Conservation (phyloP, 768 basidiomycete species). For the Punctularia strigosozonata region DNA sequence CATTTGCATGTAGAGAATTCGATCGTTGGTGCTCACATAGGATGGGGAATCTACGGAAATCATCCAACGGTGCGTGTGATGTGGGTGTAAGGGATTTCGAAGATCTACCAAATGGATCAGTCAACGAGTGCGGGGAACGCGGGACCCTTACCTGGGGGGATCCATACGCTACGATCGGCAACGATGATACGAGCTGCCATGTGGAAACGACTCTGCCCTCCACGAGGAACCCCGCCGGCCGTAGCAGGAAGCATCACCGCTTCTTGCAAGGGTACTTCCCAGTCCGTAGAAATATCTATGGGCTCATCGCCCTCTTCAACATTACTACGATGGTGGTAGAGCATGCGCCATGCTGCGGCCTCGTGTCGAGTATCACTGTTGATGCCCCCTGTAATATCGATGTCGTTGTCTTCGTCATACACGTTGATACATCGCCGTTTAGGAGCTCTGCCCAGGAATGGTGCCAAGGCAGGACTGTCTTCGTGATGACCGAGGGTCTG, state of each 20-base stretch:
- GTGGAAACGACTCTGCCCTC: constrained; percentile 36
- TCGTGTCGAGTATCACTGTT: neutral
- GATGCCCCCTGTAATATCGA: constrained; percentile 20
- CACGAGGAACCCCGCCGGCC: constrained; percentile 10
- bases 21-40: constrained; percentile 23
- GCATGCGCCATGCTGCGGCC: constrained; percentile 23
- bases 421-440: constrained; percentile 30
- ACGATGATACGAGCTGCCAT: constrained; percentile 30
- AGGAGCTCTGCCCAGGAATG: constrained; percentile 33
- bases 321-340: constrained; percentile 26
- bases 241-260: neutral
- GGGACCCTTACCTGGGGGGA: constrained; percentile 24
- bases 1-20: neutral
- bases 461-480: constrained; percentile 39
- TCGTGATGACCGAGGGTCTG: constrained; percentile 36
- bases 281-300: no score
- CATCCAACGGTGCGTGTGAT: constrained; percentile 36
- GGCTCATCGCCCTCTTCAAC: constrained; percentile 31
- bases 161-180: constrained; percentile 31
- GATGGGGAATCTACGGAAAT: constrained; percentile 31
- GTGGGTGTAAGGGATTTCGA: constrained; percentile 13
- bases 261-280: neutral
- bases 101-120: constrained; percentile 16
- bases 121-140: neutral
- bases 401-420: constrained; percentile 19